These are phyloP conservation scores for Pleomassaria siparia DNA, from an alignment of 2,329 filamentous ascomycete species.

Conservation along the genomic window DNA sequence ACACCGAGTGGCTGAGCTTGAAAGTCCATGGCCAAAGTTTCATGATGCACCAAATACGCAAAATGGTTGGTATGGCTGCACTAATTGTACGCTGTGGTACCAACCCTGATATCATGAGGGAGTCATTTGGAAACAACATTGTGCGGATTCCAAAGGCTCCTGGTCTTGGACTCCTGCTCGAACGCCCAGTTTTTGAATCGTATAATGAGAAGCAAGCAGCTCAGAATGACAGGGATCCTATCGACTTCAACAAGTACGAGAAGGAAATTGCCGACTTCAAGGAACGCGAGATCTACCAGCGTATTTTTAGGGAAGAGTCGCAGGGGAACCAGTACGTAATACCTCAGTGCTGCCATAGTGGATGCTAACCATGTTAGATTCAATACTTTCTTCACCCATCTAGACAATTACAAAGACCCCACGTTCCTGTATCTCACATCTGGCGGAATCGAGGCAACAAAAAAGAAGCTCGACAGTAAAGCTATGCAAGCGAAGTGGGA, in stretches of 20 bases:
- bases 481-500: slow-evolving; percentile 27
- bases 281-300: slow-evolving; percentile 84
- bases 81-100: slow-evolving; percentile 82
- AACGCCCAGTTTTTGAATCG: slow-evolving; percentile 85
- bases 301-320: slow-evolving; percentile 89
- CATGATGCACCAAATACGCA: slow-evolving; percentile 99
- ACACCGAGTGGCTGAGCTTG: slow-evolving; percentile 92
- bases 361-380: slow-evolving; percentile 37
- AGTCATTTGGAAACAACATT: slow-evolving; percentile 70
- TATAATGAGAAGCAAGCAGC: slow-evolving; percentile 76
- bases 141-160: slow-evolving; percentile 95
- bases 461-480: slow-evolving; percentile 32
- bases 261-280: slow-evolving; percentile 86
- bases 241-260: slow-evolving; percentile 79
- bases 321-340: slow-evolving; percentile 76
- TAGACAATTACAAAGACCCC: slow-evolving; percentile 53
- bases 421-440: slow-evolving; percentile 54
- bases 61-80: slow-evolving; percentile 94
- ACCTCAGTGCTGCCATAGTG: not conserved
- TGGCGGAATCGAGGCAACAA: slow-evolving; percentile 50
- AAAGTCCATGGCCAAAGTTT: slow-evolving; percentile 98
- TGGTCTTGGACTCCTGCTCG: slow-evolving; percentile 81
- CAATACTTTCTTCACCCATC: slow-evolving; percentile 53
- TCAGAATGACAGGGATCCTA: slow-evolving; percentile 64
- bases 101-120: slow-evolving; percentile 67